These are phyloP conservation scores for Diaporthe velutina DNA, from an alignment of 2,329 filamentous ascomycete genomes.

Conservation along the genomic window DNA sequence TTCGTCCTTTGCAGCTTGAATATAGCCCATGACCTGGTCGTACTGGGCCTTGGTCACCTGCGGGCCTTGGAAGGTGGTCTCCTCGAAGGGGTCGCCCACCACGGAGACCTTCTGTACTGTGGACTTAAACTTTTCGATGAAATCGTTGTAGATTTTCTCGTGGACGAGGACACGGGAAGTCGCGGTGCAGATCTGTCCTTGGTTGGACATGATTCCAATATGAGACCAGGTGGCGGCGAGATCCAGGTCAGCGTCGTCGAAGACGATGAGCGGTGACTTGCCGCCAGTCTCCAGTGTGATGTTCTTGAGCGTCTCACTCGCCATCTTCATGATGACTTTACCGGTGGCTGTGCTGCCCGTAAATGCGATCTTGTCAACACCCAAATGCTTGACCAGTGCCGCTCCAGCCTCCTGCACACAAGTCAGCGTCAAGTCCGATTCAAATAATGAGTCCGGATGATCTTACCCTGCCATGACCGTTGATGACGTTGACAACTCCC, in stretches of 20 bases:
- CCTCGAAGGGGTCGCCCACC: conserved; percentile 76
- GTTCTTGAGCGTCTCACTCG: conserved; percentile 71
- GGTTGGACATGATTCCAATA: conserved; percentile 66
- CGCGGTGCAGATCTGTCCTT: conserved; percentile 72
- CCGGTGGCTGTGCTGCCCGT: conserved; percentile 79
- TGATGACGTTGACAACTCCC: conserved; percentile 80
- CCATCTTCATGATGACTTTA: conserved; percentile 79
- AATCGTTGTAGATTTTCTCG: conserved; percentile 68
- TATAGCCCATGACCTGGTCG: conserved; percentile 75
- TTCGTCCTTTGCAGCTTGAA: conserved; percentile 75
- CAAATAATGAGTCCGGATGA: not conserved
- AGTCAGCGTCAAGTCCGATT: not conserved
- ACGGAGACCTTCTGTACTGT: conserved; percentile 69
- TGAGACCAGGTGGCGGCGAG: conserved; percentile 69
- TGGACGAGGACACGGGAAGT: conserved; percentile 73
- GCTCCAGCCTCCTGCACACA: conserved; percentile 66
- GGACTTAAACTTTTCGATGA: conserved; percentile 72
- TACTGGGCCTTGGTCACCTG: conserved; percentile 78
- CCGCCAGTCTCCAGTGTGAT: conserved; percentile 74
- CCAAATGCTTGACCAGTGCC: conserved; percentile 72
- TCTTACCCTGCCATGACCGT: conserved; percentile 68
- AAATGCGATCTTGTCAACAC: conserved; percentile 79
- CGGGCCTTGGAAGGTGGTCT: conserved; percentile 77
- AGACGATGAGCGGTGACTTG: conserved; percentile 72
- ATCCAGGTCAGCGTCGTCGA: conserved; percentile 72